Base-by-base conservation (phyloP, 164 flowering plant species). In the Piper betle region DNA sequence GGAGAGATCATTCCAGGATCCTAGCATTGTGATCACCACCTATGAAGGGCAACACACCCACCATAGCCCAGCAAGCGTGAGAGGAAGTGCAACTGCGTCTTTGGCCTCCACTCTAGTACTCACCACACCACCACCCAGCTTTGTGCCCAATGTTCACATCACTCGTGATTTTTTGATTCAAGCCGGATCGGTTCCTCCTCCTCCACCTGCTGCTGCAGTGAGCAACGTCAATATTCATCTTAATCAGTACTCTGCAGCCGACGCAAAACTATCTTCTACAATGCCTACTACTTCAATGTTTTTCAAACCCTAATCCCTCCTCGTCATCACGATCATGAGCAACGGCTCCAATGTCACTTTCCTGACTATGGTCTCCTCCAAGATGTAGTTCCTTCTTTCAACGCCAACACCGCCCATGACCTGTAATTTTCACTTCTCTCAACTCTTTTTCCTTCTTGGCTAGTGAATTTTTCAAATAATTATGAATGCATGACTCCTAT, bases 31-130 rank as follows among this genome's bases (percentile, higher is more conserved):
- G 67, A 84, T 91, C 57, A 88, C 96, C 1, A 91, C 97, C 3
- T 91, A 91, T 40, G 98, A 91, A 69, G 96, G 98, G 20, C 88
- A 81, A 56, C 98, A 91, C 71, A 86, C 78, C 76, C 98, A 91
- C 64, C 95, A 75, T 1, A 60, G 87, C 18, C 97, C 97, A 5
- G 76, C 87, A 0, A 77, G 84, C 0, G 81, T 87, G 4, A 62
- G 95, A 61, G 91, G 95, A 9, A 77, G 69, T 53, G 75, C 68
- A 11, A 54, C 79, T 17, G 82, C 65, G 20, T 70, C 82, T 69
- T 71, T 79, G 40, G 58, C 73, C 2, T 69, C 77, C 33, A 73
- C 87, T 5, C 58, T 82, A 72, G 61, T 81, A n/a, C n/a, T n/a
- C n/a, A n/a, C n/a, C n/a, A 7, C 79, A 4, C 69, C 78, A 16